Percentiles rank a stretch among this genome's conserved stretches.
These are phyloP conservation scores for Recurvomyces mirabilis DNA, from an alignment of 495 filamentous ascomycete species.

Conservation along the genomic window DNA sequence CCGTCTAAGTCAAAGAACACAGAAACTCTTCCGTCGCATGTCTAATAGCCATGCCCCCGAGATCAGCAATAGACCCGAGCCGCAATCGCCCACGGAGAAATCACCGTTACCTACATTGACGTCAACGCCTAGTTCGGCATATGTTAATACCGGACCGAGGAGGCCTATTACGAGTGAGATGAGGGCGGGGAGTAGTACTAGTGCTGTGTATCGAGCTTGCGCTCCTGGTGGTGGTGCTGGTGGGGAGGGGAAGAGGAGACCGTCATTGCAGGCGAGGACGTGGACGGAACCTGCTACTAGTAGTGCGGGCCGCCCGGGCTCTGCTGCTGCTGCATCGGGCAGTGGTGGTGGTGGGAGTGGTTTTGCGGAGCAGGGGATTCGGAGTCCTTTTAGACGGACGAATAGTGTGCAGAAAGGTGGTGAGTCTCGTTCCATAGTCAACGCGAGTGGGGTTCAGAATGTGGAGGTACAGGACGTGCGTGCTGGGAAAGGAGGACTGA, in stretches of 20 bases:
- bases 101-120: constrained; percentile 17
- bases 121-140: constrained; percentile 13
- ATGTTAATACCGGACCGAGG: constrained; percentile 3
- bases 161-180: constrained; percentile 10
- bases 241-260: neutral
- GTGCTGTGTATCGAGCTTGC: no score
- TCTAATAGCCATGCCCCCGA: constrained; percentile 8
- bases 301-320: no score
- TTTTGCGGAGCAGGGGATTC: neutral
- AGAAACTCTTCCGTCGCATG: constrained; percentile 20
- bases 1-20: constrained; percentile 13
- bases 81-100: constrained; percentile 2
- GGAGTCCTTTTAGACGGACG: constrained; percentile 10
- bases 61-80: neutral
- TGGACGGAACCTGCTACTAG: constrained; percentile 1
- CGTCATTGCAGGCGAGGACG: constrained; percentile 6
- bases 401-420: constrained; percentile 1
- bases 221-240: no score
- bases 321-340: neutral
- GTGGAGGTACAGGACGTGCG: neutral
- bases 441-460: neutral
- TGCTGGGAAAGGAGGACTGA: neutral
- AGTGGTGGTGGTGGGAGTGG: neutral
- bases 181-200: neutral
- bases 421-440: neutral